These are phyloP conservation scores for Protomyces lactucae-debilis DNA, from an alignment of 1,139 yeast genomes.

Conservation along the genomic window DNA sequence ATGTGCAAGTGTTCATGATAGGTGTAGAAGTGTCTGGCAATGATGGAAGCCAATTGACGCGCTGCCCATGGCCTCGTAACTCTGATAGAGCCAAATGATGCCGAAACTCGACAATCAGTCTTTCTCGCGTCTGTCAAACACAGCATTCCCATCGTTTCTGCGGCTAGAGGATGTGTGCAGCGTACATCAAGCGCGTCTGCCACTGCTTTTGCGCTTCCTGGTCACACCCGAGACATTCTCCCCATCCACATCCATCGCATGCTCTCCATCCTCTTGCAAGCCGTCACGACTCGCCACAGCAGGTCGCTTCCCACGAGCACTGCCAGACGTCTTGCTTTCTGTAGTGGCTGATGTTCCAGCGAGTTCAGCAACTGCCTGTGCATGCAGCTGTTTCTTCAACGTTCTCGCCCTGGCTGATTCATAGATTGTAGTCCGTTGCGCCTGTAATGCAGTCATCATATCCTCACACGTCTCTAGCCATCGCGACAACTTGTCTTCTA, in stretches of 20 bases:
- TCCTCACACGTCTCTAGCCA: neutral
- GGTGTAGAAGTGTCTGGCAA: too few species aligned
- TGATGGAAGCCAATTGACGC: too few species aligned
- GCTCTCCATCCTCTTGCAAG: neutral
- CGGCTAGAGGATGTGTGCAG: too few species aligned
- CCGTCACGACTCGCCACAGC: neutral
- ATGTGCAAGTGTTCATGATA: too few species aligned
- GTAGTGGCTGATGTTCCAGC: neutral
- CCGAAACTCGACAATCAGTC: too few species aligned
- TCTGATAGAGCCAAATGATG: too few species aligned
- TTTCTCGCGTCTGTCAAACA: too few species aligned
- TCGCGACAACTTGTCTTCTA: neutral
- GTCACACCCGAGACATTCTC: neutral
- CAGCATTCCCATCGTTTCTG: too few species aligned
- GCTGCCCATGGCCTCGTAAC: too few species aligned
- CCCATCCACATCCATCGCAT: neutral
- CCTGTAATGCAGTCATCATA: neutral
- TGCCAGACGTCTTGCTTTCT: neutral
- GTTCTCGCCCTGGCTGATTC: neutral
- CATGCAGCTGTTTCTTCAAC: neutral
- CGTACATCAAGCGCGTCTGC: neutral
- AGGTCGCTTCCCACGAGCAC: neutral
- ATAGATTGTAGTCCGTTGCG: neutral
- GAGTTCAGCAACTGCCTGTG: neutral
- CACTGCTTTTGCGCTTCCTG: neutral